Conservation (phyloP, 2,329 filamentous ascomycete species). For the Uncinocarpus reesii region DNA sequence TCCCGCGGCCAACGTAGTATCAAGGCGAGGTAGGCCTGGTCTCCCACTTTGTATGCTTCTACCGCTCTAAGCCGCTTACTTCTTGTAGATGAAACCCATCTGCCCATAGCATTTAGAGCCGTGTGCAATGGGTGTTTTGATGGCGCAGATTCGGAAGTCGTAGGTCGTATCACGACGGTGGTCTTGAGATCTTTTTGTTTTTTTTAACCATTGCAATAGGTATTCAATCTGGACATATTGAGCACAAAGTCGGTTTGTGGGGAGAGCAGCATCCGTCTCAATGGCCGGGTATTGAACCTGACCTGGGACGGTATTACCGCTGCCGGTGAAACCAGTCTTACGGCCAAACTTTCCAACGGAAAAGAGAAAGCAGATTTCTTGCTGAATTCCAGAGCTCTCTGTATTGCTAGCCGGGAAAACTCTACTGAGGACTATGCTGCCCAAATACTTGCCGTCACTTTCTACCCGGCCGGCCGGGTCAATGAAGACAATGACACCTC, state of each 20-base stretch:
- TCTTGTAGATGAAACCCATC: constrained; percentile 18
- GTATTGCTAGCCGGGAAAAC: constrained; percentile 20
- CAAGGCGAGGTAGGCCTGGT: constrained; percentile 13
- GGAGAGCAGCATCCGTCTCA: constrained; percentile 22
- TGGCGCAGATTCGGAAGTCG: constrained; percentile 13
- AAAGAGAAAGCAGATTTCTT: constrained; percentile 15
- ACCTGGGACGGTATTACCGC: constrained; percentile 20
- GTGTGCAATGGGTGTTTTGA: constrained; percentile 19
- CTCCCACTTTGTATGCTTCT: neutral
- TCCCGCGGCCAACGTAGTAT: neutral
- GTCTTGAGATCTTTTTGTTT: neutral
- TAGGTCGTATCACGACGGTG: constrained; percentile 10
- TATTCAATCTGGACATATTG: constrained; percentile 23
- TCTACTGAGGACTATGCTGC: constrained; percentile 18
- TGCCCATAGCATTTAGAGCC: constrained; percentile 20
- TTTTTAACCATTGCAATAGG: constrained; percentile 18
- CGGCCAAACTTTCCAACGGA: constrained; percentile 17
- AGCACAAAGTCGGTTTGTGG: constrained; percentile 22
- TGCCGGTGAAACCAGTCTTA: constrained; percentile 22
- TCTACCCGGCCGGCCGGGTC: constrained; percentile 18
- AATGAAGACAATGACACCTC: constrained; percentile 19
- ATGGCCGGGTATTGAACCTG: constrained; percentile 22
- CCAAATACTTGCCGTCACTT: constrained; percentile 24
- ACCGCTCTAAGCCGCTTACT: neutral
- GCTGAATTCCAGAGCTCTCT: constrained; percentile 23